Percentiles rank a stretch among this genome's conserved stretches.
Evolutionary conservation across 2,329 filamentous ascomycete genomes (phyloP).

Genomic region (Hymenoscyphus repandus): DNA sequence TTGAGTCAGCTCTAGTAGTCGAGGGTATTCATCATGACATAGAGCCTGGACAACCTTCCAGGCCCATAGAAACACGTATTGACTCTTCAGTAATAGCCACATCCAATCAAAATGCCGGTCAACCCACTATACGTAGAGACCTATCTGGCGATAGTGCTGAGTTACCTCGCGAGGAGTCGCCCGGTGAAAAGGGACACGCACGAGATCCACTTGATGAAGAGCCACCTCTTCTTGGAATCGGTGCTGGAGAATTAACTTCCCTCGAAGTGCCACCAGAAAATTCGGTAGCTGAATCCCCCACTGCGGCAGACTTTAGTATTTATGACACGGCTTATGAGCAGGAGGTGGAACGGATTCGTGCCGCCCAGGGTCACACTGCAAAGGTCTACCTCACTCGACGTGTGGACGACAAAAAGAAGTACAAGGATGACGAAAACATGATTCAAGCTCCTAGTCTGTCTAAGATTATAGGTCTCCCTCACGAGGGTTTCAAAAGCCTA

Average conservation of each 20-base stretch:
- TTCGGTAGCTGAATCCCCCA: slow-evolving; percentile 77
- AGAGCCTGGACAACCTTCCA: slow-evolving; percentile 20
- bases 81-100: slow-evolving; percentile 7
- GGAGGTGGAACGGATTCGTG: slow-evolving; percentile 69
- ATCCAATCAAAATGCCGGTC: slow-evolving; percentile 1
- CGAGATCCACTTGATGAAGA: slow-evolving; percentile 58
- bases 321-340: slow-evolving; percentile 84
- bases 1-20: slow-evolving; percentile 45
- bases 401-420: slow-evolving; percentile 37
- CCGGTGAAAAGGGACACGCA: slow-evolving; percentile 53
- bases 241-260: slow-evolving; percentile 51
- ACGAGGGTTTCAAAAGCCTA: slow-evolving; percentile 27
- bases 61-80: slow-evolving; percentile 1
- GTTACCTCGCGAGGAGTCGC: slow-evolving; percentile 30
- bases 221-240: slow-evolving; percentile 70
- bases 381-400: slow-evolving; percentile 53
- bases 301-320: slow-evolving; percentile 77
- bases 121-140: neutral
- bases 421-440: slow-evolving; percentile 29
- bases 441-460: slow-evolving; percentile 18
- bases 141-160: slow-evolving; percentile 23
- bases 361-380: slow-evolving; percentile 40
- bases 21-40: slow-evolving; percentile 49
- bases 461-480: slow-evolving; percentile 15
- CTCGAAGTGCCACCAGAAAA: slow-evolving; percentile 33